A percentile compares a stretch with the other conserved stretches of the same genome.
phyloP scores from a whole-genome alignment of 2,329 filamentous ascomycete species.

The Grosmannia huntii region DNA sequence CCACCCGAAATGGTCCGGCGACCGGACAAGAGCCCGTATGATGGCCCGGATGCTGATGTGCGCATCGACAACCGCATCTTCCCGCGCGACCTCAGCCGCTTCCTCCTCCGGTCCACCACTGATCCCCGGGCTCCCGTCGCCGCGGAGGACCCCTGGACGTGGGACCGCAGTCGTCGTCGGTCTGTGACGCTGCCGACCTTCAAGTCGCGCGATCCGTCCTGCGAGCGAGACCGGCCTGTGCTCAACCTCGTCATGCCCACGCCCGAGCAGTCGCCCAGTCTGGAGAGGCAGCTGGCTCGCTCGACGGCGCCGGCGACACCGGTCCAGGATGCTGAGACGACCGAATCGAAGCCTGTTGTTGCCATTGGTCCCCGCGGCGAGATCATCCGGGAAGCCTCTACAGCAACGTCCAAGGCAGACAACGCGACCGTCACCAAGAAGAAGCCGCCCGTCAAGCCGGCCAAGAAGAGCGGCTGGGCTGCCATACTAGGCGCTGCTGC shows the following conservation, averaged over 20 bases:
- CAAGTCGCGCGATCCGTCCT: conserved; percentile 37
- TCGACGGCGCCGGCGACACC: conserved; percentile 3
- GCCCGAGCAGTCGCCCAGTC: conserved; percentile 37
- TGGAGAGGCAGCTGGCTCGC: conserved; percentile 25
- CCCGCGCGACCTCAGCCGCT: conserved; percentile 33
- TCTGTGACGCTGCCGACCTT: conserved; percentile 22
- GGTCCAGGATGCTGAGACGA: background rate
- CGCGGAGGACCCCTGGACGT: too few relatives aligned
- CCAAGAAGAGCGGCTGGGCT: conserved; percentile 36
- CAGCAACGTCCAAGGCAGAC: too few relatives aligned
- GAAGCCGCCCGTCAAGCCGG: conserved; percentile 6
- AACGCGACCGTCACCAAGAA: background rate
- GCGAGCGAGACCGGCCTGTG: conserved; percentile 42
- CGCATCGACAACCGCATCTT: conserved; percentile 45
- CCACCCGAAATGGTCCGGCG: conserved; percentile 37
- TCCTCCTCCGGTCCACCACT: conserved; percentile 17
- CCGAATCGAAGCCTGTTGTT: background rate
- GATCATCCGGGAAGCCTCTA: conserved; percentile 18
- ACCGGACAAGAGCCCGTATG: conserved; percentile 36
- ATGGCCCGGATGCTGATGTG: conserved; percentile 51
- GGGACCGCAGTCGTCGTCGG: conserved; percentile 1
- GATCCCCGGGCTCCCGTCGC: conserved; percentile 10
- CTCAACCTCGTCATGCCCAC: conserved; percentile 51
- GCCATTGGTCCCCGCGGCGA: conserved; percentile 24
- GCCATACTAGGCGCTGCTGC: conserved; percentile 37